Evolutionary conservation across 352 stramenopile species (phyloP).

Genomic region (Phytophthora pistaciae): DNA sequence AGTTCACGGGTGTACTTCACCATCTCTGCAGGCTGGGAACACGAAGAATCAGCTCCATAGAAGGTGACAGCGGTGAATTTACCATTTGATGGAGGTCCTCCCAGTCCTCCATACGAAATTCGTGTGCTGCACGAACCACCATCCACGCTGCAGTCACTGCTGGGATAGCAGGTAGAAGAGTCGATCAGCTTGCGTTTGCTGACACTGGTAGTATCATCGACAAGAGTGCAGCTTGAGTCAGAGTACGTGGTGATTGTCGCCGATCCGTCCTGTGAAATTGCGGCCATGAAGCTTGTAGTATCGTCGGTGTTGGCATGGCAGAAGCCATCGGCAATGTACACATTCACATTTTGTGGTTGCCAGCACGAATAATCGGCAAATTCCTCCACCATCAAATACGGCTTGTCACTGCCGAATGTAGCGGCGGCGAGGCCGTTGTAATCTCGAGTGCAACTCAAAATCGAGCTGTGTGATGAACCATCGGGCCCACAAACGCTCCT

Average conservation of each 20-base stretch:
- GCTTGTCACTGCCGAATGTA: slow-evolving; percentile 1
- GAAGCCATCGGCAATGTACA: slow-evolving; percentile 1
- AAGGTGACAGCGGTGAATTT: background rate
- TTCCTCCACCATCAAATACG: slow-evolving; percentile 13
- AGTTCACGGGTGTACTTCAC: slow-evolving; percentile 4
- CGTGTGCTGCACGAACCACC: background rate
- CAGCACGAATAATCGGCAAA: slow-evolving; percentile 1
- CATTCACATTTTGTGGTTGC: background rate
- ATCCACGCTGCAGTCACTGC: background rate
- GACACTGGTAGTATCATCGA: background rate
- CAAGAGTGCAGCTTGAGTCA: background rate
- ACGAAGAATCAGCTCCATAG: slow-evolving; percentile 10
- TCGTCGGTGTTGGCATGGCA: slow-evolving; percentile 12
- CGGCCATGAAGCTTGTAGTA: slow-evolving; percentile 13
- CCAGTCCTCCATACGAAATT: slow-evolving; percentile 14
- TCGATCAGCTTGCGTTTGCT: slow-evolving; percentile 4
- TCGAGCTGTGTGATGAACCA: background rate
- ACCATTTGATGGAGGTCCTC: background rate
- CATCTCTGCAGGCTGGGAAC: slow-evolving; percentile 7
- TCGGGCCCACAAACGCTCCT: background rate
- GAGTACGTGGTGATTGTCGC: slow-evolving; percentile 14
- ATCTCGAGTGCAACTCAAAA: slow-evolving; percentile 7
- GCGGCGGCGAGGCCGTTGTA: background rate
- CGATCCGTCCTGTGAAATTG: background rate
- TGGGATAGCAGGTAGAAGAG: background rate